A percentile compares a stretch with the other conserved stretches of the same genome.
Conservation (phyloP, 768 basidiomycete species). For the Tricholoma hemisulphureum region DNA sequence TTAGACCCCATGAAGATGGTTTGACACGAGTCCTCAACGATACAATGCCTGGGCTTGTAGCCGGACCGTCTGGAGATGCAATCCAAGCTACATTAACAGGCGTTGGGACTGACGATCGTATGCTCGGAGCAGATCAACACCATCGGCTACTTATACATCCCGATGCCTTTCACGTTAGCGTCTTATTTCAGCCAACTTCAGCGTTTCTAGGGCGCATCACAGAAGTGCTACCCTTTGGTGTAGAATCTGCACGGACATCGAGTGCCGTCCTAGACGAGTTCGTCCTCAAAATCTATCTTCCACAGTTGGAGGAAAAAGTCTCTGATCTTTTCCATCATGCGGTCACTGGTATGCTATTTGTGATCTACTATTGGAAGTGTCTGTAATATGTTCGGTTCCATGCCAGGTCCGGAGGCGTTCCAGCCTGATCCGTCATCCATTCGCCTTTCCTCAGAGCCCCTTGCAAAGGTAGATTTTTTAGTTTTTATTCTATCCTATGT, state of each 20-base stretch:
- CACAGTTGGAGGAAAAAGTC: slow-evolving; percentile 94
- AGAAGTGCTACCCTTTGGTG: slow-evolving; percentile 68
- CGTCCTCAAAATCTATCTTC: slow-evolving; percentile 87
- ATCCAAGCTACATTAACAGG: slow-evolving; percentile 59
- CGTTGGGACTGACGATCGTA: slow-evolving; percentile 70
- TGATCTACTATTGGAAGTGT: not conserved
- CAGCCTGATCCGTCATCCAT: slow-evolving; percentile 72
- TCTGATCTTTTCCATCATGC: slow-evolving; percentile 83
- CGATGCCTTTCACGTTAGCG: slow-evolving; percentile 91
- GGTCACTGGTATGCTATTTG: slow-evolving; percentile 55
- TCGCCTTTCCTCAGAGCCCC: slow-evolving; percentile 65
- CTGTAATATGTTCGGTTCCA: not conserved
- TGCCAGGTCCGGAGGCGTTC: slow-evolving; percentile 79
- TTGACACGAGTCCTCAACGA: slow-evolving; percentile 80
- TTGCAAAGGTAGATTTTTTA: slow-evolving; percentile 63
- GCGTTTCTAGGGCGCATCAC: slow-evolving; percentile 76
- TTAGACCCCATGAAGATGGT: slow-evolving; percentile 80
- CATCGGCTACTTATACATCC: slow-evolving; percentile 86
- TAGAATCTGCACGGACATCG: slow-evolving; percentile 63
- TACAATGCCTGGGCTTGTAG: slow-evolving; percentile 92
- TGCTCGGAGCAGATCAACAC: slow-evolving; percentile 69
- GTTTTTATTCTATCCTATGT: not conserved
- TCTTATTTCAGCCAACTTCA: slow-evolving; percentile 92
- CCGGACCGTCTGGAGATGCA: slow-evolving; percentile 61
- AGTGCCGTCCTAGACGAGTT: slow-evolving; percentile 86